Evolutionary conservation across 805 yeast genomes (phyloP), one percentile per base, ranked within the genome.

Genomic region (Lachancea meyersii): DNA sequence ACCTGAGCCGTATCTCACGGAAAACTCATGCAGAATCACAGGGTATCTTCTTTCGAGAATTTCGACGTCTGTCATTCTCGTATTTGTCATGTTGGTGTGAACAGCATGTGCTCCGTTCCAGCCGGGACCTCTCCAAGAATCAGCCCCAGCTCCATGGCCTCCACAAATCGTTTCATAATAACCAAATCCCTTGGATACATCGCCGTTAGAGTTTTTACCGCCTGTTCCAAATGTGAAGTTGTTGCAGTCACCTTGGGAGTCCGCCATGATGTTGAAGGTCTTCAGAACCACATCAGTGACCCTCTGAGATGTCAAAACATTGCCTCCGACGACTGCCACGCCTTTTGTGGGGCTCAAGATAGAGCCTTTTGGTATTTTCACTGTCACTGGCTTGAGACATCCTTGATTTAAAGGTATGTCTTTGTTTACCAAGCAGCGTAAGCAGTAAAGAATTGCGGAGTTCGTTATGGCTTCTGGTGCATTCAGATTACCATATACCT

Each of bases 161-260:
- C 97, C 97, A 45, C 95, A 93, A 47, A 89, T 87, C 0, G 97
- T 89, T 60, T 88, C 96, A 60, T 88, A 88, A 61, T 88, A 88
- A 0, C 96, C 96, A 61, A 86, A 87, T 0, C 89, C 87, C 7
- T 71, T 64, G 62, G 72, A 68, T 7, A 40, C 39, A 6, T 48
- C 51, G 47, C 77, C 55, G 57, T 80, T 68, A 9, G 64, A 65
- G 43, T 62, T 67, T 45, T 75, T 73, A 36, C 87, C 91, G 48
- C 82, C 86, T 21, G 75, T 77, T 19, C 97, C 97, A 68, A 89
- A 91, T 0, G 96, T 89, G 53, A 91, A 77, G 64, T 91, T 93
- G 64, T 93, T 91, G 62, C 96, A 86, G 46, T 93, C 88, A 33
- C 97, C 96, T 65, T 91, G 97, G 1, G 97, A 88, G 50, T 88